Percentiles rank a stretch among this genome's conserved stretches.
These are phyloP conservation scores for Kwoniella heveanensis DNA, from an alignment of 768 basidiomycete species.

Conservation along the genomic window DNA sequence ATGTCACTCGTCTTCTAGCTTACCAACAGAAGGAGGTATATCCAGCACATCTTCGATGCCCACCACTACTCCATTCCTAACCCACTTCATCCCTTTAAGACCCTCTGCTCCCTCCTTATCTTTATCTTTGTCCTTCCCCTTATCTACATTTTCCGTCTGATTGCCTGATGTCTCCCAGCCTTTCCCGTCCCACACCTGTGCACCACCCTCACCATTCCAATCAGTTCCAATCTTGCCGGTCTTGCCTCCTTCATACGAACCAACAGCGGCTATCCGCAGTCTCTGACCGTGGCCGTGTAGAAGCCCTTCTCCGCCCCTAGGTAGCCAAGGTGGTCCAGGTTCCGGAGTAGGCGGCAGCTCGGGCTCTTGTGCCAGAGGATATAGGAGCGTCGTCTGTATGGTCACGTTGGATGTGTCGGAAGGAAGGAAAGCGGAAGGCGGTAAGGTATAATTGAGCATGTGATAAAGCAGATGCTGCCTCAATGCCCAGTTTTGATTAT, in stretches of 20 bases:
- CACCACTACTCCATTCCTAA: constrained; percentile 74
- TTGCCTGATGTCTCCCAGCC: constrained; percentile 37
- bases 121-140: constrained; percentile 15
- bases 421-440: constrained; percentile 46
- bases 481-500: constrained; percentile 64
- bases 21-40: constrained; percentile 74
- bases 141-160: constrained; percentile 7
- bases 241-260: constrained; percentile 26
- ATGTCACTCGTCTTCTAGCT: constrained; percentile 40
- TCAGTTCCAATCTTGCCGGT: constrained; percentile 62
- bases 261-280: constrained; percentile 64
- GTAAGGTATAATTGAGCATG: constrained; percentile 77
- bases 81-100: constrained; percentile 64
- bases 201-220: constrained; percentile 75
- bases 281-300: constrained; percentile 81
- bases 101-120: constrained; percentile 55
- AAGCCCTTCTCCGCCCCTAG: constrained; percentile 71
- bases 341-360: constrained; percentile 70
- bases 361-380: constrained; percentile 58
- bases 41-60: constrained; percentile 75
- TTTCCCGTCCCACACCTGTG: constrained; percentile 49
- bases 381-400: constrained; percentile 53
- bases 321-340: constrained; percentile 81
- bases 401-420: constrained; percentile 57
- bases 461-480: constrained; percentile 94